phyloP scores from a whole-genome alignment of 805 yeast genomes.

The Ogataea kodamae region DNA sequence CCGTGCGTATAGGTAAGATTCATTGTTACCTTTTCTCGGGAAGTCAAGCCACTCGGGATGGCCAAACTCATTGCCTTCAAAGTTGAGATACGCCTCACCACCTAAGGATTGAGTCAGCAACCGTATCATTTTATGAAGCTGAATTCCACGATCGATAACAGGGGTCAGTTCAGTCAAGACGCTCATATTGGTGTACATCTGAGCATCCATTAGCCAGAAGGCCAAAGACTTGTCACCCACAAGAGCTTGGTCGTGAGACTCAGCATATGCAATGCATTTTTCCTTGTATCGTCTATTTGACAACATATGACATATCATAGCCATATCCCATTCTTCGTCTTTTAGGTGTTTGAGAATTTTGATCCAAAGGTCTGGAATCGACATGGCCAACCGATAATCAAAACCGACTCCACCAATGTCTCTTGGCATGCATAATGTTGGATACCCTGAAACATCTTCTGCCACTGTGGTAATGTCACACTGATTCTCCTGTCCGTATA shows the following conservation, averaged over 20 bases:
- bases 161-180: slow-evolving; percentile 67
- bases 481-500: slow-evolving; percentile 37
- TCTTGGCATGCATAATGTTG: slow-evolving; percentile 81
- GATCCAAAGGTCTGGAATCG: slow-evolving; percentile 99
- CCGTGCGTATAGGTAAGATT: slow-evolving; percentile 90
- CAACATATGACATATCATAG: slow-evolving; percentile 71
- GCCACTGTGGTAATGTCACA: slow-evolving; percentile 67
- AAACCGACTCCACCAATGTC: slow-evolving; percentile 85
- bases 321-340: slow-evolving; percentile 93
- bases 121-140: slow-evolving; percentile 88
- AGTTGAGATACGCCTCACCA: slow-evolving; percentile 94
- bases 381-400: slow-evolving; percentile 93
- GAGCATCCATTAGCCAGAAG: slow-evolving; percentile 98
- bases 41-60: slow-evolving; percentile 99
- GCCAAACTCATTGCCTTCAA: slow-evolving; percentile 98
- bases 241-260: slow-evolving; percentile 94
- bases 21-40: slow-evolving; percentile 85
- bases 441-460: slow-evolving; percentile 97
- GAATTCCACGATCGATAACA: slow-evolving; percentile 81
- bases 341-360: slow-evolving; percentile 76
- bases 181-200: slow-evolving; percentile 96
- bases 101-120: slow-evolving; percentile 86
- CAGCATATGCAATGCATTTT: slow-evolving; percentile 87
- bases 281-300: slow-evolving; percentile 88
- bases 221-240: slow-evolving; percentile 97